Percentiles rank a stretch among this genome's conserved stretches.
These are phyloP conservation scores for Aspergillus aculeatus DNA, from an alignment of 2,329 filamentous ascomycete genomes.

Conservation along the genomic window DNA sequence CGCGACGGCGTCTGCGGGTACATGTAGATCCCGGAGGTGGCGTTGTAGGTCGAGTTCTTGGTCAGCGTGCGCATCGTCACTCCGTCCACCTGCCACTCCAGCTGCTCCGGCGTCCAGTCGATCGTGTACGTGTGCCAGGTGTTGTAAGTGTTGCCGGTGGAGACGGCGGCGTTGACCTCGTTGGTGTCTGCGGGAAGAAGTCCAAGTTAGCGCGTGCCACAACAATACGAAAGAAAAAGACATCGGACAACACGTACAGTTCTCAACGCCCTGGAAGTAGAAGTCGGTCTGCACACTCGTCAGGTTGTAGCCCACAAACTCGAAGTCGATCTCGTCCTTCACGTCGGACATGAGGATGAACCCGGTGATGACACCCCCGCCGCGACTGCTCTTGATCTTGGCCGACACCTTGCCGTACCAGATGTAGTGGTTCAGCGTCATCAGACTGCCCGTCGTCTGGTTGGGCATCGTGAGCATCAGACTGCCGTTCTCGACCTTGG, in stretches of 20 bases:
- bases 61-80: constrained; percentile 1
- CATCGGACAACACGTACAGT: neutral
- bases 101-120: constrained; percentile 2
- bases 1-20: constrained; percentile 6
- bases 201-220: neutral
- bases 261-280: constrained; percentile 5
- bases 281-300: constrained; percentile 5
- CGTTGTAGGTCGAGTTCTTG: constrained; percentile 3
- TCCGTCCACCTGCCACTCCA: constrained; percentile 2
- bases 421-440: constrained; percentile 4
- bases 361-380: neutral
- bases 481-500: constrained; percentile 2
- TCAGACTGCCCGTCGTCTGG: constrained; percentile 3
- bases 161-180: neutral
- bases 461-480: constrained; percentile 8
- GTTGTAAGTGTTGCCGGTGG: neutral
- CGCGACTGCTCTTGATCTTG: constrained; percentile 6
- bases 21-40: neutral
- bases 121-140: constrained; percentile 6
- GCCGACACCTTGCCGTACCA: constrained; percentile 7
- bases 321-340: constrained; percentile 3
- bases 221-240: neutral
- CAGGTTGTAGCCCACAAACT: constrained; percentile 6
- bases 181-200: neutral
- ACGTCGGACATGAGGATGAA: constrained; percentile 4